Base-by-base conservation (phyloP, 768 basidiomycete species). In the Myochromella boudieri region DNA sequence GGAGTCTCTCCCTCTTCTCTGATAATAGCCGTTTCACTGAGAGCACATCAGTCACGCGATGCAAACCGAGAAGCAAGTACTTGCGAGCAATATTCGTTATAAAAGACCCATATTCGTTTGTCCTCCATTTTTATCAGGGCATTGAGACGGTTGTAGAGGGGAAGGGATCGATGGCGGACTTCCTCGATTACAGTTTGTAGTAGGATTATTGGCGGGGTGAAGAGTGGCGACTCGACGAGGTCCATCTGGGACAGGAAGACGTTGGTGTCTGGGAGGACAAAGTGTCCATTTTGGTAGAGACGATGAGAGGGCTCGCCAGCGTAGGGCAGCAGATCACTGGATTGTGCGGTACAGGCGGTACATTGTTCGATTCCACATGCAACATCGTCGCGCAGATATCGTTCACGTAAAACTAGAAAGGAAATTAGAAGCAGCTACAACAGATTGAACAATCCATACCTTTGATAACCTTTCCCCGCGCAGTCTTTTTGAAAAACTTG, bases 401-500 rank as follows among this genome's bases (percentile, higher is more conserved):
- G 75, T 69, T 99, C 95, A 18, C 95, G 80, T 17, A 97, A 72
- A 49, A 97, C 97, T 91, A 57, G 6, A 6, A n/a, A n/a, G n/a
- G n/a, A n/a, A n/a, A n/a, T n/a, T n/a, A n/a, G n/a, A n/a, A n/a
- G n/a, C n/a, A n/a, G n/a, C n/a, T n/a, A n/a, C n/a, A n/a, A n/a
- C n/a, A n/a, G 43, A 17, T 49, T 22, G 25, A 3, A 12, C 24
- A n/a, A 17, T 8, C 37, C 74, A 34, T 38, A 92, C 95, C 87
- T 74, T 95, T 97, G 60, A 95, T 81, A 15, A 99, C 91, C 60
- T 94, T 95, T 12, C 97, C 97, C 56, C 82, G 72, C 0, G 90
- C 87, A 0, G 97, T 97, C 69, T 98, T 98, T 67, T 91, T 95
- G 76, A 94, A 89, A 67, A 94, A 98, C 63, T 92, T 95, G 50